Percentiles rank a stretch among this genome's conserved stretches.
Conservation (phyloP, 306 rosid species). For the Cicer cuneatum region DNA sequence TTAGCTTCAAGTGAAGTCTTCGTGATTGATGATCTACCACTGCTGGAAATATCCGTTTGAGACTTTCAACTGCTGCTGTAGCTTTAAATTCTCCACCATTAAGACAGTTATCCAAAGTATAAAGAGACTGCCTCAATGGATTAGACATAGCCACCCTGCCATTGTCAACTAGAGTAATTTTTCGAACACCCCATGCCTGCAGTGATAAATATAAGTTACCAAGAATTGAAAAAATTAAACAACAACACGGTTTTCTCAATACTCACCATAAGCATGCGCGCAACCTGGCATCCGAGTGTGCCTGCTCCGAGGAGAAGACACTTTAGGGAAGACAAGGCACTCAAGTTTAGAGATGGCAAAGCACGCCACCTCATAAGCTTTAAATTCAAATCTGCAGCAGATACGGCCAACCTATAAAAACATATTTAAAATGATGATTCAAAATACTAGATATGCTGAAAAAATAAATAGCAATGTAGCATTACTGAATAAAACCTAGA, state of each 20-base stretch:
- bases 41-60: slow-evolving; percentile 83
- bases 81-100: slow-evolving; percentile 90
- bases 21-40: slow-evolving; percentile 65
- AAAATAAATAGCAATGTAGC: slow-evolving; percentile 19
- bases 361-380: slow-evolving; percentile 99
- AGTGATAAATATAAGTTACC: slow-evolving; percentile 40
- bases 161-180: slow-evolving; percentile 85
- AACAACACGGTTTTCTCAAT: slow-evolving; percentile 32
- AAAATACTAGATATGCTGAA: slow-evolving; percentile 23
- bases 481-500: background rate
- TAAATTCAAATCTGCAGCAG: slow-evolving; percentile 98
- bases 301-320: slow-evolving; percentile 99
- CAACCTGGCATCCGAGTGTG: slow-evolving; percentile 99
- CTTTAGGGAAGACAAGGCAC: slow-evolving; percentile 72
- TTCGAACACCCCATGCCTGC: slow-evolving; percentile 98
- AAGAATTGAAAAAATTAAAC: slow-evolving; percentile 20
- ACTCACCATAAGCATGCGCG: slow-evolving; percentile 98
- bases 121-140: slow-evolving; percentile 97
- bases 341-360: slow-evolving; percentile 81
- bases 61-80: slow-evolving; percentile 84
- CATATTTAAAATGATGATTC: slow-evolving; percentile 22
- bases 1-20: slow-evolving; percentile 28
- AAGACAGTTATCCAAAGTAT: slow-evolving; percentile 89
- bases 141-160: slow-evolving; percentile 98
- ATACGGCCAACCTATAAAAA: slow-evolving; percentile 82